phyloP scores from a whole-genome alignment of 2,329 filamentous ascomycete species.

The Tothia fuscella region DNA sequence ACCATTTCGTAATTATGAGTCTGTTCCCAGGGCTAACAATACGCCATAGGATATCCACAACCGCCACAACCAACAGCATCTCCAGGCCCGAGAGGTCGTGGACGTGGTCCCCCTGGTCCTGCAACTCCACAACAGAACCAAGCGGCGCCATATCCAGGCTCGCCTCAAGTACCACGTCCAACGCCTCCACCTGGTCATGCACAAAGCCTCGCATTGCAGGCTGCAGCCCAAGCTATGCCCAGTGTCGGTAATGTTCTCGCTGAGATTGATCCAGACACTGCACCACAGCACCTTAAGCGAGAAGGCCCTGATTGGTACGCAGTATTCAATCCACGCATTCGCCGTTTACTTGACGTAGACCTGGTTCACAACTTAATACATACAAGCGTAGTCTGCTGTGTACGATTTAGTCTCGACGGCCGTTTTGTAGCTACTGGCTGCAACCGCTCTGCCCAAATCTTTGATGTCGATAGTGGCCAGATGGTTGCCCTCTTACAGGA shows the following conservation, averaged over 20 bases:
- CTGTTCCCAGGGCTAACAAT: slow-evolving; percentile 7
- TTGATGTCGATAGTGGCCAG: slow-evolving; percentile 76
- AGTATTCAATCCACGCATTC: slow-evolving; percentile 87
- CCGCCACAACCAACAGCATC: slow-evolving; percentile 76
- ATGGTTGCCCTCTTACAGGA: slow-evolving; percentile 88
- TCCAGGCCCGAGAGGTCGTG: slow-evolving; percentile 63
- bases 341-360: slow-evolving; percentile 82
- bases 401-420: slow-evolving; percentile 90
- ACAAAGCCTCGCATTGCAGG: slow-evolving; percentile 19
- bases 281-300: slow-evolving; percentile 80
- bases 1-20: no score
- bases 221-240: slow-evolving; percentile 26
- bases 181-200: slow-evolving; percentile 47
- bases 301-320: slow-evolving; percentile 89
- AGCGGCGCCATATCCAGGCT: slow-evolving; percentile 76
- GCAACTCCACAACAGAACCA: slow-evolving; percentile 89
- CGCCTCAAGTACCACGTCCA: slow-evolving; percentile 78
- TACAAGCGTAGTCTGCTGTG: slow-evolving; percentile 95
- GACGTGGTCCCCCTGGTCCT: slow-evolving; percentile 51
- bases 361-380: slow-evolving; percentile 86
- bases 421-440: slow-evolving; percentile 94
- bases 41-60: slow-evolving; percentile 66
- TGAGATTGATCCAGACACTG: slow-evolving; percentile 74
- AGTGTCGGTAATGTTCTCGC: slow-evolving; percentile 60
- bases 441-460: slow-evolving; percentile 98